Base-by-base conservation (phyloP, 257 asterid species). In the Penstemon eatonii region DNA sequence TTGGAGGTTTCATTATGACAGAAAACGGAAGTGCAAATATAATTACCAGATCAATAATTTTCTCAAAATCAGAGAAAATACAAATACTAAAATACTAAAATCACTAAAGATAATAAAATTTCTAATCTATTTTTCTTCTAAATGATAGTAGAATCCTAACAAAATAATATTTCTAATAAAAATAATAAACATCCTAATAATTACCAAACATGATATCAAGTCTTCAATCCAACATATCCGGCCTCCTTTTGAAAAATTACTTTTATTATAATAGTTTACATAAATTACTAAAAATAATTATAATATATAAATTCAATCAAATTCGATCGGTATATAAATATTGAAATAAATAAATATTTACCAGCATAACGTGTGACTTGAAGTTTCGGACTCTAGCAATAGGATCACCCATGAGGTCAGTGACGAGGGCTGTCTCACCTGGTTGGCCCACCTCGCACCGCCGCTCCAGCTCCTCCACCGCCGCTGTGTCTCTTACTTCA, bases 331-430 rank as follows among this genome's bases (percentile, higher is more conserved):
- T 25, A 25, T 25, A 25, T 25, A 25, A 25, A 25, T 25, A 25
- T 25, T 25, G 33, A 25, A 25, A 25, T 25, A 25, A 25, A 25
- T 25, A 25, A 25, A 25, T 47, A 15, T 4, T 49, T 81, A 91
- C 97, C 93, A 91, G 76, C 97, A 86, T 91, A 56, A 83, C 45
- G 65, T 85, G 95, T 8, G 82, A 78, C 5, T 68, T 47, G 76
- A 86, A 85, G 67, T 82, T 77, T 13, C 92, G 79, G 10, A 91
- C 85, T 6, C 96, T 84, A 6, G 89, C 86, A 73, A 87, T 61
- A 50, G 97, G 96, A 80, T 91, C 95, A 6, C 92, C 96, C 92
- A 83, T 83, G 69, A 87, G 90, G 82, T 88, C 89, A 61, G 96
- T 85, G 66, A 88, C 80, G 3, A 88, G 79, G 8, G 91, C 77